Base-by-base conservation (phyloP, 2,329 filamentous ascomycete species). In the Plectosphaerella plurivora region DNA sequence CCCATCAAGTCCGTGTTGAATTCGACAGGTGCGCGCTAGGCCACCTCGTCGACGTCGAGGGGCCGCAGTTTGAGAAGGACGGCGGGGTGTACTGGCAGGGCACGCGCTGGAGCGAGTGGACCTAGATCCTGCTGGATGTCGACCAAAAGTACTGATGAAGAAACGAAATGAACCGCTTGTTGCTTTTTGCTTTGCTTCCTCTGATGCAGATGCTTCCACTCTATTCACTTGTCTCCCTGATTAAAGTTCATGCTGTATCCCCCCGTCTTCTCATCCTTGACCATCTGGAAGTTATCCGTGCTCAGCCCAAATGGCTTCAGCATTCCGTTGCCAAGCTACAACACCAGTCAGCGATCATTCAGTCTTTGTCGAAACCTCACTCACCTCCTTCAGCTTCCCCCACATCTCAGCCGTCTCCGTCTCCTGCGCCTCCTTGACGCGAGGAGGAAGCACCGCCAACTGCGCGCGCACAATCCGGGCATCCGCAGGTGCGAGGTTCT, bases 331-430 rank as follows among this genome's bases (percentile, higher is more conserved):
- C 94, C 94, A 55, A 99, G 74, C 70, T 89, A 55, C 4, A 47
- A 56, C 37, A 47, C 7, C 9, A 16, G 22, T 15, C 47, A 53
- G 15, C 33, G 36, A 16, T 14, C 6, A 11, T 4, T 22, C 28
- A 35, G 15, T 22, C 22, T 4, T 2, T 16, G 18, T 15, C 45
- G 25, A 16, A 49, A 22, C 3, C 3, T 22, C 22, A 76, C 81
- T 73, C 59, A 84, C 82, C 60, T 87, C 85, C 66, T 96, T 97
- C 61, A 99, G 72, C 73, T 97, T 97, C 16, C 88, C 89, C 91
- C 96, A 96, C 91, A 97, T 97, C 72, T 99, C 93, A 3, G 82
- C 86, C 81, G 94, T 90, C 71, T 99, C 94, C 60, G 80, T 81
- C 64, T 96, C 87, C 71, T 91, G 90, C 1, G 92, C 91, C 16